Percentiles rank a stretch among this genome's conserved stretches.
Conservation (phyloP, 495 filamentous ascomycete species). For the Aspergillus biplanus region DNA sequence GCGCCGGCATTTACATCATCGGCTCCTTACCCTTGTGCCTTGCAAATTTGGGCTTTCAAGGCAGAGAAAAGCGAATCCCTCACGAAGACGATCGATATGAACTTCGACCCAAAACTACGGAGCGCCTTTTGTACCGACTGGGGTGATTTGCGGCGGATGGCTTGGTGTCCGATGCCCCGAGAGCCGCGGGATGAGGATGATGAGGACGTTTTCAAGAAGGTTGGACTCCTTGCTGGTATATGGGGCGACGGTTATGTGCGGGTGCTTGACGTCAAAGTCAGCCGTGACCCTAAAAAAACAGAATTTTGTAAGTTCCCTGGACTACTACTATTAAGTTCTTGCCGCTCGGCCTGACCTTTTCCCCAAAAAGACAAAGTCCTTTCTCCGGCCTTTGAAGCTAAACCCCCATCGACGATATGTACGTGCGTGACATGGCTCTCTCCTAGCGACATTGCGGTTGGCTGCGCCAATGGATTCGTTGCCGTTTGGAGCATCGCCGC, state of each 20-base stretch:
- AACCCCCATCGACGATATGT: slow-evolving; percentile 53
- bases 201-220: slow-evolving; percentile 31
- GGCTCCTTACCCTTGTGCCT: slow-evolving; percentile 47
- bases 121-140: slow-evolving; percentile 65
- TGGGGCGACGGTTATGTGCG: slow-evolving; percentile 65
- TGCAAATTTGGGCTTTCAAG: slow-evolving; percentile 65
- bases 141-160: slow-evolving; percentile 61
- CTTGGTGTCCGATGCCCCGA: slow-evolving; percentile 64
- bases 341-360: slow-evolving; percentile 1
- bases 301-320: slow-evolving; percentile 41
- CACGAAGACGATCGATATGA: slow-evolving; percentile 44
- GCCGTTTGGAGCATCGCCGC: slow-evolving; percentile 58
- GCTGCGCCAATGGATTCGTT: slow-evolving; percentile 64
- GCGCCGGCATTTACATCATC: slow-evolving; percentile 53
- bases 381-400: slow-evolving; percentile 58
- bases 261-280: slow-evolving; percentile 58
- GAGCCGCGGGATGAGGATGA: slow-evolving; percentile 39
- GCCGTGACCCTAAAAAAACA: slow-evolving; percentile 32
- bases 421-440: slow-evolving; percentile 68
- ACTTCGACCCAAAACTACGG: slow-evolving; percentile 41
- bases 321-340: neutral
- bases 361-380: slow-evolving; percentile 47
- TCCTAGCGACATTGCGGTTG: slow-evolving; percentile 60
- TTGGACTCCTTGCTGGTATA: slow-evolving; percentile 66
- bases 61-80: slow-evolving; percentile 31